Base-by-base conservation (phyloP, 306 rosid genomes). In the Canavalia ensiformis region DNA sequence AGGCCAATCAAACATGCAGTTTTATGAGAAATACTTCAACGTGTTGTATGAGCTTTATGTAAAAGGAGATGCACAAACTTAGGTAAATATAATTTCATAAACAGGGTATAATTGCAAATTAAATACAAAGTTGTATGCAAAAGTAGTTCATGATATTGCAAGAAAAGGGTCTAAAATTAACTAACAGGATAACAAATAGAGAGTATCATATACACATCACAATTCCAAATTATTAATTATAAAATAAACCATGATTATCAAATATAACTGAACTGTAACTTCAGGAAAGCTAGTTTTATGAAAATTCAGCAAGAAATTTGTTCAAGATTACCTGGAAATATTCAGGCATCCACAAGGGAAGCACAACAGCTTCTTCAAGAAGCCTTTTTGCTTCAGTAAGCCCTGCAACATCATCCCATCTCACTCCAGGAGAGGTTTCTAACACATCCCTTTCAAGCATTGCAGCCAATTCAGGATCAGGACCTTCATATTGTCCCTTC, bases 321-420 rank as follows among this genome's bases (percentile, higher is more conserved):
- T 78, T 83, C 76, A 76, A 76, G 71, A 72, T 56, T 84, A 95
- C 97, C 97, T 92, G 97, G 74, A 95, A 95, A 90, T 92, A 95
- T 75, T 96, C 99, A 41, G 99, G 99, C 99, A 96, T 93, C 98
- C 94, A 96, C 83, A 92, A 59, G 68, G 99, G 99, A 84, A 96
- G 99, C 44, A 96, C 98, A 78, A 96, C 98, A 75, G 99, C 99
- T 90, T 96, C 99, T 88, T 96, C 99, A 70, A 96, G 87, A 86
- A 96, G 97, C 75, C 98, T 90, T 79, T 96, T 96, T 35, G 99
- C 99, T 85, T 96, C 99, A 50, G 89, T 88, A 72, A 96, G 83
- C 65, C 99, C 99, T 0, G 99, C 99, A 79, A 93, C 97, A 80
- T 93, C 99, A 30, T 96, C 99, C 99, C 99, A 96, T 90, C 97